A percentile compares a stretch with the other conserved stretches of the same genome.
Conservation (phyloP, 257 asterid genomes). For the Solanum arcanum region DNA sequence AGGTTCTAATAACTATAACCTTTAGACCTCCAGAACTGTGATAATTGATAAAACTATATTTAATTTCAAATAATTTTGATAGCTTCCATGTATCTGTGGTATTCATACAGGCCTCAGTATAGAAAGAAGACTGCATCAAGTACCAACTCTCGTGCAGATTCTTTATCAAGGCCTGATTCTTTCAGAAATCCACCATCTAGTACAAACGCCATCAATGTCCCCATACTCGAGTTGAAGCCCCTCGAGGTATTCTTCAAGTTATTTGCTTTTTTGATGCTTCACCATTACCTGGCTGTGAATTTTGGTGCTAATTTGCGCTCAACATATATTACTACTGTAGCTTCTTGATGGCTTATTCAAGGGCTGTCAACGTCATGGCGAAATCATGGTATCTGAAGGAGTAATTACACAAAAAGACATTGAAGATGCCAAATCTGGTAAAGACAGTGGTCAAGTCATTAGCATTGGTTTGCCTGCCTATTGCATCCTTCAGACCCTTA, state of each 20-base stretch:
- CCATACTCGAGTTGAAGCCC: constrained; percentile 73
- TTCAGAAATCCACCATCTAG: constrained; percentile 41
- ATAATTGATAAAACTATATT: background rate
- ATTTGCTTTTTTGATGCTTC: background rate
- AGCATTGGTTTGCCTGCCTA: constrained; percentile 82
- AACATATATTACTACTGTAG: constrained; percentile 21
- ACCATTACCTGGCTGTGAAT: background rate
- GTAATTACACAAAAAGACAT: constrained; percentile 55
- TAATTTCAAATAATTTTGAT: background rate
- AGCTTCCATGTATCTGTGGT: background rate
- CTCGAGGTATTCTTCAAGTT: constrained; percentile 45
- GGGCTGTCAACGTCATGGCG: constrained; percentile 56
- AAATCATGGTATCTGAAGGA: constrained; percentile 57
- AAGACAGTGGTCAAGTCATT: constrained; percentile 34
- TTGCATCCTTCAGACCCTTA: constrained; percentile 59
- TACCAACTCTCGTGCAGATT: constrained; percentile 24
- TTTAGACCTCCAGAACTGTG: background rate
- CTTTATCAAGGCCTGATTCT: constrained; percentile 48
- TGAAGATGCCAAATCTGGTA: constrained; percentile 61
- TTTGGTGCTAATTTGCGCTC: background rate
- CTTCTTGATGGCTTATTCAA: constrained; percentile 49
- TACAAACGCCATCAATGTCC: constrained; percentile 25
- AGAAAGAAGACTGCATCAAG: constrained; percentile 31
- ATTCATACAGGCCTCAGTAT: constrained; percentile 52
- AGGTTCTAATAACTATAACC: constrained; percentile 32